Evolutionary conservation across 306 rosid genomes (phyloP).

Genomic region (Castanopsis chinensis): DNA sequence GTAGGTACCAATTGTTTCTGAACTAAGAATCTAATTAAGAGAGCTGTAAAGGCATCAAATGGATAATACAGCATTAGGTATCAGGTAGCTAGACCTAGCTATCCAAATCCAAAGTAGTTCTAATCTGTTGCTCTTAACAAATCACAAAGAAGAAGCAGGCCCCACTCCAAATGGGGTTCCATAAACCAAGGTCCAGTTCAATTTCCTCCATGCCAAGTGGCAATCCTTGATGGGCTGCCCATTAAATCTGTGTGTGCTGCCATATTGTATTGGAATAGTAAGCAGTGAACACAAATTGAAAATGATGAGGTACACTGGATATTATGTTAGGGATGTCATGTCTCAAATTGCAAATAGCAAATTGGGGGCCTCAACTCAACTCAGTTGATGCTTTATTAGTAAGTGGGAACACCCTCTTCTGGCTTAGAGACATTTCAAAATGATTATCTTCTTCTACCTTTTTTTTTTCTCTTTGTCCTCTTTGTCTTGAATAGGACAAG

Average conservation of each 20-base stretch:
- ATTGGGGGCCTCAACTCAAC: not conserved
- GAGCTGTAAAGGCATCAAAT: not conserved
- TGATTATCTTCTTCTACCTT: not conserved
- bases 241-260: not conserved
- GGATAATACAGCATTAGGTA: slow-evolving; percentile 10
- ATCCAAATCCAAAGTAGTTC: not conserved
- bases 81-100: not conserved
- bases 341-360: slow-evolving; percentile 20
- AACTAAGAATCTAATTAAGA: not conserved
- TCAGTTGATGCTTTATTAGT: slow-evolving; percentile 38
- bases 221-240: not conserved
- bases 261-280: not conserved
- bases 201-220: slow-evolving; percentile 1
- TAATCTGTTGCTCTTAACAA: not conserved
- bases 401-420: slow-evolving; percentile 13
- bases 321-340: slow-evolving; percentile 18
- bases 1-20: no score
- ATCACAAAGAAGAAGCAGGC: not conserved
- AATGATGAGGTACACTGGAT: not conserved
- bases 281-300: not conserved
- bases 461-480: slow-evolving; percentile 7
- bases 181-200: not conserved
- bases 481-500: slow-evolving; percentile 32
- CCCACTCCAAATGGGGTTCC: not conserved
- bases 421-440: slow-evolving; percentile 29